Evolutionary conservation across 2,329 filamentous ascomycete species (phyloP), one percentile per base, ranked within the genome.

Genomic region (Niveomyces coronatus): DNA sequence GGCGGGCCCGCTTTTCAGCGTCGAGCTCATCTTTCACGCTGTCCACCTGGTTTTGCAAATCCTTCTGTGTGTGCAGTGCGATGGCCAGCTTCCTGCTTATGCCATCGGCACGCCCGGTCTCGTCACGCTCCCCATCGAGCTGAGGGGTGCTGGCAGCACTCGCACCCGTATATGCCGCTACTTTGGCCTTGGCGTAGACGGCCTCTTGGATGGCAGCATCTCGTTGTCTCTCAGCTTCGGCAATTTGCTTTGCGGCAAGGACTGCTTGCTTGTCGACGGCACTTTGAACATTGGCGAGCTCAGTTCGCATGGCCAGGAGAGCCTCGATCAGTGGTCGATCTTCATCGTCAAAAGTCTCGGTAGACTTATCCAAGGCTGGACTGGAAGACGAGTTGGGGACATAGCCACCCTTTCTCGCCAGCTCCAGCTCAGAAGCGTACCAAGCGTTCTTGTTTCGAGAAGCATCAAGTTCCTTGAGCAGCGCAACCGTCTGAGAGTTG

Each of bases 181-280:
- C 67, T 55, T 86, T 95, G 3, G 93, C 87, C 55, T 93, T 94
- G 23, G 88, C 85, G 59, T 96, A 96, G 1, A 91, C 83, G 1
- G 91, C 91, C 62, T 98, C 93, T 50, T 82, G 84, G 38, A 98
- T 80, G n/a, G 91, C 91, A 28, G 82, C 79, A 60, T 98, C 91
- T 35, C 93, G 76, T 63, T 98, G 91, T 55, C 85, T 88, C 56
- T 98, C 91, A 1, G 93, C 82, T 55, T 95, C 88, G 2, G 89
- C 88, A 44, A 98, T 88, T 44, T 89, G 79, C 57, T 82, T 88
- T 0, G 88, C 86, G 8, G 91, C 88, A 40, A 85, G 66, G 7
- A 85, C 70, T 10, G 87, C 84, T 62, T 96, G 91, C 48, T 85
- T 79, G 49, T 95, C 88, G 35, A 98, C 84, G 0, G 87, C 85